phyloP scores from a whole-genome alignment of 169 alveolate genomes.

The Plasmodium coatneyi region DNA sequence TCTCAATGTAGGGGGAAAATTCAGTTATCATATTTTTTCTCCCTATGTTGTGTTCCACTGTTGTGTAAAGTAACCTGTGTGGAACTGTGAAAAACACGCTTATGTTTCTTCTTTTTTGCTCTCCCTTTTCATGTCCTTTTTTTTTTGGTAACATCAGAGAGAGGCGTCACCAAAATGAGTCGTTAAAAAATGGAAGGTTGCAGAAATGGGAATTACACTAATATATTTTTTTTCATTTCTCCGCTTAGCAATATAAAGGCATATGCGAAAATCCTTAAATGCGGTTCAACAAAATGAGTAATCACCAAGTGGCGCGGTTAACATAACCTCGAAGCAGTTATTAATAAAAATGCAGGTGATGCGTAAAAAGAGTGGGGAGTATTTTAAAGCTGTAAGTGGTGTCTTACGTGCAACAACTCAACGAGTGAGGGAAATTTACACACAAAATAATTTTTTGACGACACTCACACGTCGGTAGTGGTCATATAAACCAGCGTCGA shows the following conservation, averaged over 20 bases:
- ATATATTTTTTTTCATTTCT: too few species aligned
- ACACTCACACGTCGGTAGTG: neutral
- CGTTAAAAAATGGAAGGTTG: neutral
- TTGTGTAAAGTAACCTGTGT: neutral
- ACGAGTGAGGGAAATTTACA: neutral
- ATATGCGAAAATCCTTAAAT: neutral
- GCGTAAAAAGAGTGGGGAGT: neutral
- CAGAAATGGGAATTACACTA: too few species aligned
- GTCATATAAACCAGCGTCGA: neutral
- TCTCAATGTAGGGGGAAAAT: neutral
- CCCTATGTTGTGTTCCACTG: neutral
- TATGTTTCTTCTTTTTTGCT: neutral
- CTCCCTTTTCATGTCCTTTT: neutral
- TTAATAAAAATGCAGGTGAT: neutral
- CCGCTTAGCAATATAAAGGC: neutral
- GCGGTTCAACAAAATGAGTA: neutral
- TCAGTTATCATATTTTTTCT: neutral
- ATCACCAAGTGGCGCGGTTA: neutral
- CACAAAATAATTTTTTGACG: neutral
- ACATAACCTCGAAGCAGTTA: neutral
- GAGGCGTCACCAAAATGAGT: neutral
- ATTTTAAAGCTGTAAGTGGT: neutral
- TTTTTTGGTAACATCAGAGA: neutral
- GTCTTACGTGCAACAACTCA: neutral
- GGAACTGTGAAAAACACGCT: neutral